These are phyloP conservation scores for Diaporthe ilicicola DNA, from an alignment of 2,329 filamentous ascomycete species.

Conservation along the genomic window DNA sequence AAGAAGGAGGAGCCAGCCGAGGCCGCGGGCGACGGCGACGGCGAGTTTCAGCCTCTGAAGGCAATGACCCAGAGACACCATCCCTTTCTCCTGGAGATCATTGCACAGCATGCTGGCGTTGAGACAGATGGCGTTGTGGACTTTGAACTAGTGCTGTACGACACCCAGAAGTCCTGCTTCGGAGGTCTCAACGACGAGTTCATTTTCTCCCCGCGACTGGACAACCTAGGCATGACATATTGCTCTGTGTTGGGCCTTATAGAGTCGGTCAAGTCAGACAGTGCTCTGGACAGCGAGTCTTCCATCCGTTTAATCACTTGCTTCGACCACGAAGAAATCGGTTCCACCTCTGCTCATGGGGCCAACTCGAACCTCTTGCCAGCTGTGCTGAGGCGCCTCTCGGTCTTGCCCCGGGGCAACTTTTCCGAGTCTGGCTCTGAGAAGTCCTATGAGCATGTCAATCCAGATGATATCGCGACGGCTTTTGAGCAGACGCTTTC, in stretches of 20 bases:
- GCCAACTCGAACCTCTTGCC: constrained; percentile 93
- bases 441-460: constrained; percentile 69
- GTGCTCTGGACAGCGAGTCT: constrained; percentile 76
- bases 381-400: constrained; percentile 84
- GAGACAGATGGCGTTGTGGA: constrained; percentile 79
- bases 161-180: constrained; percentile 89
- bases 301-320: constrained; percentile 91
- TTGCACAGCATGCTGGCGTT: constrained; percentile 81
- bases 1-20: constrained; percentile 48
- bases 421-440: constrained; percentile 61
- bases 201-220: constrained; percentile 93
- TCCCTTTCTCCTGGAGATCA: constrained; percentile 83
- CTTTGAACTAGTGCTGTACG: constrained; percentile 97
- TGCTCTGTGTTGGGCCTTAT: constrained; percentile 89
- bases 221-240: constrained; percentile 97
- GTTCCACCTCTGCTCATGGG: constrained; percentile 89
- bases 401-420: constrained; percentile 73
- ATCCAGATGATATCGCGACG: constrained; percentile 70
- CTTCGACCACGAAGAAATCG: constrained; percentile 98
- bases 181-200: constrained; percentile 94
- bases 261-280: constrained; percentile 71
- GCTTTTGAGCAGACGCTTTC: constrained; percentile 93
- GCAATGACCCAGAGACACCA: constrained; percentile 85
- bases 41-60: constrained; percentile 77
- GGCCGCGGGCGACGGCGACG: constrained; percentile 52